Evolutionary conservation across 441 rosid species (phyloP).

Genomic region (Erodium moschatum): DNA sequence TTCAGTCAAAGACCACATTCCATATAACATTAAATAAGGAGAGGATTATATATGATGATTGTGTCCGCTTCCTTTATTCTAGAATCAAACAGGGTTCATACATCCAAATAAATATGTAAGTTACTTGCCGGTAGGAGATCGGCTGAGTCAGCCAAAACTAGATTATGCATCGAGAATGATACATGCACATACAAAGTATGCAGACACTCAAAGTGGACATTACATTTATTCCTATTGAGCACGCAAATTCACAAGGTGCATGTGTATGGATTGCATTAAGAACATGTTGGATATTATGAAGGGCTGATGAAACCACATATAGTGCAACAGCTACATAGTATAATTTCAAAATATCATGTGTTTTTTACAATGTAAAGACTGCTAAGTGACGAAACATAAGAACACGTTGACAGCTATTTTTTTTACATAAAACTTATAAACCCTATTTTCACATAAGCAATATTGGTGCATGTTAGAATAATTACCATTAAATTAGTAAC

Average conservation of each 20-base stretch:
- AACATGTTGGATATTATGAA: conserved; percentile 1
- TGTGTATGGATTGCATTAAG: background rate
- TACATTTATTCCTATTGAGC: too few relatives aligned
- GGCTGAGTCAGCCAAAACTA: background rate
- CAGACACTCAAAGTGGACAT: background rate
- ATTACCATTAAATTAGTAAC: too few relatives aligned
- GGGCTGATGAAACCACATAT: background rate
- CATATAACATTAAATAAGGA: background rate
- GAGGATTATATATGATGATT: background rate
- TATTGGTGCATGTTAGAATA: too few relatives aligned
- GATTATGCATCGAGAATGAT: background rate
- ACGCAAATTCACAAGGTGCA: background rate
- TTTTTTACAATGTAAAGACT: background rate
- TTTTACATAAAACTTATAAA: too few relatives aligned
- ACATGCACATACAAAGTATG: background rate
- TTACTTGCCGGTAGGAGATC: background rate
- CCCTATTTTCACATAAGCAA: too few relatives aligned
- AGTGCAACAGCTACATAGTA: background rate
- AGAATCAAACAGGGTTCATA: background rate
- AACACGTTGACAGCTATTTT: background rate
- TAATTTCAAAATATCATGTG: background rate
- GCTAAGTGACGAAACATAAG: background rate
- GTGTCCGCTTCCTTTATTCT: background rate
- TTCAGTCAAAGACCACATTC: background rate
- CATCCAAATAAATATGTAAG: background rate